Percentiles rank a stretch among this genome's conserved stretches.
These are phyloP conservation scores for Trichoderma aggressivum DNA, from an alignment of 2,329 filamentous ascomycete genomes.

Conservation along the genomic window DNA sequence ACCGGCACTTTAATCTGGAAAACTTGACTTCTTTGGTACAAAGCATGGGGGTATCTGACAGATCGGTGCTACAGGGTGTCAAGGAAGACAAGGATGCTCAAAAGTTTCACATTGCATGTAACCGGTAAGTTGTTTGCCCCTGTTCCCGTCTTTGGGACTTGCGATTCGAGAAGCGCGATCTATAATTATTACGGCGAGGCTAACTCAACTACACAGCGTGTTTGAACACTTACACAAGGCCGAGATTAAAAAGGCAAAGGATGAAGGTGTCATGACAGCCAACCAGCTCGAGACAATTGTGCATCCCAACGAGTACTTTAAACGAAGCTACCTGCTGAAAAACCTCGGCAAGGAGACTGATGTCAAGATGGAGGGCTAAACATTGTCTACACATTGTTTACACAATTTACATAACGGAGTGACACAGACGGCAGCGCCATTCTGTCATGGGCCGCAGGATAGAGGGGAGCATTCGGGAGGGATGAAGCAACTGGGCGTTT, in stretches of 20 bases:
- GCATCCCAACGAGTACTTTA: slow-evolving; percentile 98
- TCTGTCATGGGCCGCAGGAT: not conserved
- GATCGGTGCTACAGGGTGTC: slow-evolving; percentile 73
- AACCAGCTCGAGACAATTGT: slow-evolving; percentile 90
- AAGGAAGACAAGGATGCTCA: slow-evolving; percentile 85
- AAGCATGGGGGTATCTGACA: slow-evolving; percentile 73
- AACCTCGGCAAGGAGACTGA: slow-evolving; percentile 61
- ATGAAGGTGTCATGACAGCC: slow-evolving; percentile 66
- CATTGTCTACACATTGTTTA: not conserved
- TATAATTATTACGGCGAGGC: not conserved
- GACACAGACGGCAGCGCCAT: not conserved
- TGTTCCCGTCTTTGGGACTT: not conserved
- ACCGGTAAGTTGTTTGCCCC: slow-evolving; percentile 54
- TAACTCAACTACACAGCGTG: slow-evolving; percentile 49
- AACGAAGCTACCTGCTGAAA: slow-evolving; percentile 85
- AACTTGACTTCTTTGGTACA: slow-evolving; percentile 78
- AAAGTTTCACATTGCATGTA: slow-evolving; percentile 93
- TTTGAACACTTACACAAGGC: slow-evolving; percentile 83
- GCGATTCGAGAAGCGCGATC: not conserved
- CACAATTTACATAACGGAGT: not conserved
- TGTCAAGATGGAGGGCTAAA: slow-evolving; percentile 51
- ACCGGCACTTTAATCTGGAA: slow-evolving; percentile 85
- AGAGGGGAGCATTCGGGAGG: not conserved
- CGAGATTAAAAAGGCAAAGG: slow-evolving; percentile 73
- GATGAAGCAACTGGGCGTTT: not conserved